Conservation (phyloP, 257 asterid species). For the Salvia hispanica region DNA sequence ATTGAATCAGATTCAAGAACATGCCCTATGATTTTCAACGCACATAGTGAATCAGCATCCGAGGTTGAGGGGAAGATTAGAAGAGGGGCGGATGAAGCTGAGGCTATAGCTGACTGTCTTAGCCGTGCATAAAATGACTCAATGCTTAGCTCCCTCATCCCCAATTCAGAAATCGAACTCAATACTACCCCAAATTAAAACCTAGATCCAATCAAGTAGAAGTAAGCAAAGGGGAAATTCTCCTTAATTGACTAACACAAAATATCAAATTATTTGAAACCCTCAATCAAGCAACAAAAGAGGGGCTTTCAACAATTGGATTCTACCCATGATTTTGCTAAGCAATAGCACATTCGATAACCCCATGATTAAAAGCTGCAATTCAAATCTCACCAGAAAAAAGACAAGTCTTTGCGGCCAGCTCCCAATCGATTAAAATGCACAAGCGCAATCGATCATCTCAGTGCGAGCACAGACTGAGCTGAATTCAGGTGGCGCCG, state of each 20-base stretch:
- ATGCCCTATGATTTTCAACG: conserved; percentile 78
- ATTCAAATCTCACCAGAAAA: conserved; percentile 26
- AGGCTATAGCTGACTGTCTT: conserved; percentile 65
- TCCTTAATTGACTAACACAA: background rate
- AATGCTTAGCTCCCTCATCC: conserved; percentile 69
- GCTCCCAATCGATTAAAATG: conserved; percentile 22
- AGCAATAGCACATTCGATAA: background rate
- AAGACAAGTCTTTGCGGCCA: conserved; percentile 12
- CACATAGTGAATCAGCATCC: conserved; percentile 92
- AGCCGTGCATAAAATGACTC: conserved; percentile 69
- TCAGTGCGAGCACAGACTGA: background rate
- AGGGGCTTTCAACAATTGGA: background rate
- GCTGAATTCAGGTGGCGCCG: background rate
- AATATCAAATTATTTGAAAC: background rate
- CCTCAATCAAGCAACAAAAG: background rate
- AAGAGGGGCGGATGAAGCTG: conserved; percentile 68
- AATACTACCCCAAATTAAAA: background rate
- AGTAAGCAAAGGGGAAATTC: background rate
- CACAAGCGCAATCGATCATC: conserved; percentile 10
- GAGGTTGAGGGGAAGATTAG: conserved; percentile 92
- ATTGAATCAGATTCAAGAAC: conserved; percentile 93
- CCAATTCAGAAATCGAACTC: conserved; percentile 15
- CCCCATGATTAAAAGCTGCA: background rate
- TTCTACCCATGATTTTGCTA: background rate
- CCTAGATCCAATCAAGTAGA: conserved; percentile 14